Conservation (phyloP, 805 yeast species). For the Saccharomyces eubayanus region DNA sequence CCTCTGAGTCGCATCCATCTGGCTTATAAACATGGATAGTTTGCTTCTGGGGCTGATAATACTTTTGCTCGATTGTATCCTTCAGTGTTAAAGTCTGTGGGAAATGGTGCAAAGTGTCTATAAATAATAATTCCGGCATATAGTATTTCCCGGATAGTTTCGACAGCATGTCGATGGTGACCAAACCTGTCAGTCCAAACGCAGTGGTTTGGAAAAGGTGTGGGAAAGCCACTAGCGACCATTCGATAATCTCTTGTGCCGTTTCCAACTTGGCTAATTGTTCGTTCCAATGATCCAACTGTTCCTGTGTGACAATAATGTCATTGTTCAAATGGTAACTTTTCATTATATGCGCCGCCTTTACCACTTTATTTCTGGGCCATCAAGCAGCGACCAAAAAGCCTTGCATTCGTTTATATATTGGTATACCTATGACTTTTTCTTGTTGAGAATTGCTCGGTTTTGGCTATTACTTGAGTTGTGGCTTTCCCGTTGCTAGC, state of each 20-base stretch:
- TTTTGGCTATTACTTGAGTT: neutral
- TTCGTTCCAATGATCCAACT: conserved; percentile 59
- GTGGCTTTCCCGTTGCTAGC: neutral
- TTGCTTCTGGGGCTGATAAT: conserved; percentile 30
- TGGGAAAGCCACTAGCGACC: conserved; percentile 84
- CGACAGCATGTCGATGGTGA: conserved; percentile 73
- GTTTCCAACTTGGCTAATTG: conserved; percentile 40
- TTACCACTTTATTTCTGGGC: neutral
- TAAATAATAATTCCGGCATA: conserved; percentile 61
- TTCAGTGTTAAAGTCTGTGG: conserved; percentile 84
- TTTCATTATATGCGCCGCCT: neutral
- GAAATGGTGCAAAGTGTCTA: conserved; percentile 89
- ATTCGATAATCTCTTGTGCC: conserved; percentile 67
- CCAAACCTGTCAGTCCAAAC: conserved; percentile 87
- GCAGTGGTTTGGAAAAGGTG: conserved; percentile 86
- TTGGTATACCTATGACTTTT: neutral
- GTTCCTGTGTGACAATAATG: conserved; percentile 39
- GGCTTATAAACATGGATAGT: conserved; percentile 65
- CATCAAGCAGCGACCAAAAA: neutral
- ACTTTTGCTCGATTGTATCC: conserved; percentile 45
- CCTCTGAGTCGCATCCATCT: conserved; percentile 42
- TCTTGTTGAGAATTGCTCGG: neutral
- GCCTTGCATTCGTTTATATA: neutral
- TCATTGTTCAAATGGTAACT: conserved; percentile 25
- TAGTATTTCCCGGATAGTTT: conserved; percentile 32